Evolutionary conservation across 2,329 filamentous ascomycete genomes (phyloP), one percentile per base, ranked within the genome.

Genomic region (Curvularia spicifera): DNA sequence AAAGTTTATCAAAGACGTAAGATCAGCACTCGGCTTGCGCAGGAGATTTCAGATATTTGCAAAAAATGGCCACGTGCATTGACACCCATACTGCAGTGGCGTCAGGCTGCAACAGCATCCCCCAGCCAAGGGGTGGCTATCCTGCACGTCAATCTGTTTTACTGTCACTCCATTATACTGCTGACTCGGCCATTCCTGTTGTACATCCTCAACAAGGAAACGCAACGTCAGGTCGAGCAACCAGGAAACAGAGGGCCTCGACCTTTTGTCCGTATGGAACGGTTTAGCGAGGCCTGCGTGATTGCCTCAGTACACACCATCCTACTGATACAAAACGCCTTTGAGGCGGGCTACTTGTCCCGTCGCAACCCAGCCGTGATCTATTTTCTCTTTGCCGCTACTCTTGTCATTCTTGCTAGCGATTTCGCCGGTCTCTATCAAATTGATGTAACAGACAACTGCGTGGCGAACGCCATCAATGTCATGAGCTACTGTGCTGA

Each of bases 131-230:
- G 83, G 3, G 82, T 89, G 33, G 83, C 85, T 4, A 82, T 87
- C n/a, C 73, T 89, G 5, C 87, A 89, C 62, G 78, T 84, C 56
- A 87, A 88, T 58, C 76, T 89, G 24, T 77, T 89, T 35, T 85
- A 88, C 56, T 84, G 82, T 54, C 86, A 89, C 68, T 85, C 85
- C 0, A 82, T 88, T 42, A 82, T 89, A 26, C 78, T 90, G 0
- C 79, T 90, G 1, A 87, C 85, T 1, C 80, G 87, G 28, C 87
- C 88, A 0, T 89, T 89, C 69, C 87, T 89, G 57, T 75, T 89
- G 13, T 84, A 83, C 56, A 79, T 87, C 12, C 78, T 87, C 40
- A 85, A 80, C 51, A 71, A 74, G 13, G 74, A 79, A 49, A 74
- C 76, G 3, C 78, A 79, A 60, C 71, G 73, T 13, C 71, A 74